Conservation (phyloP, 805 yeast genomes). For the Pichia nanzhaoensis region DNA sequence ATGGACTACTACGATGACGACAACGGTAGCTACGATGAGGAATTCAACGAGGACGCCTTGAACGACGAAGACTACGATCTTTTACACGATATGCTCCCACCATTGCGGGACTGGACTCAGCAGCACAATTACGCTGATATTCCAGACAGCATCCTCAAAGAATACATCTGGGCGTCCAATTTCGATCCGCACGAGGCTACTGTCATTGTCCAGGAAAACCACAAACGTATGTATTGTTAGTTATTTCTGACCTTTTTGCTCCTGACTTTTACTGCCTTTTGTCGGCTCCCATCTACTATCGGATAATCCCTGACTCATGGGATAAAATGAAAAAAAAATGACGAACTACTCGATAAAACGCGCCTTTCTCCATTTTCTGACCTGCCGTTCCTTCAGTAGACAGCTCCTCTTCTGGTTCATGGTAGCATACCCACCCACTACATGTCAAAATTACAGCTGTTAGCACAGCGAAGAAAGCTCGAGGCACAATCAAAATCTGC, state of each 20-base stretch:
- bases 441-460: slow-evolving; percentile 18
- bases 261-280: not conserved
- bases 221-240: slow-evolving; percentile 11
- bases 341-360: no score
- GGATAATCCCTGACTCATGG: no score
- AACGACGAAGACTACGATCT: slow-evolving; percentile 36
- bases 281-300: no score
- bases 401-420: no score
- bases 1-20: not conserved
- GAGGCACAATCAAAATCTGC: not conserved
- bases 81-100: slow-evolving; percentile 14
- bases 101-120: slow-evolving; percentile 1
- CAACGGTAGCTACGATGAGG: slow-evolving; percentile 1
- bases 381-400: no score
- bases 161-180: slow-evolving; percentile 13
- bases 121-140: not conserved
- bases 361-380: no score
- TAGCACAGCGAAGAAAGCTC: slow-evolving; percentile 11
- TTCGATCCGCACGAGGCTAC: slow-evolving; percentile 13
- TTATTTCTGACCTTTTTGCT: not conserved
- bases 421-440: not conserved
- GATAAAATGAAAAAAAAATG: no score
- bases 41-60: slow-evolving; percentile 32
- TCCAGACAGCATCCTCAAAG: slow-evolving; percentile 10
- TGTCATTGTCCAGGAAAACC: slow-evolving; percentile 3